These are phyloP conservation scores for Rhodocollybia butyracea DNA, from an alignment of 768 basidiomycete species.

Conservation along the genomic window DNA sequence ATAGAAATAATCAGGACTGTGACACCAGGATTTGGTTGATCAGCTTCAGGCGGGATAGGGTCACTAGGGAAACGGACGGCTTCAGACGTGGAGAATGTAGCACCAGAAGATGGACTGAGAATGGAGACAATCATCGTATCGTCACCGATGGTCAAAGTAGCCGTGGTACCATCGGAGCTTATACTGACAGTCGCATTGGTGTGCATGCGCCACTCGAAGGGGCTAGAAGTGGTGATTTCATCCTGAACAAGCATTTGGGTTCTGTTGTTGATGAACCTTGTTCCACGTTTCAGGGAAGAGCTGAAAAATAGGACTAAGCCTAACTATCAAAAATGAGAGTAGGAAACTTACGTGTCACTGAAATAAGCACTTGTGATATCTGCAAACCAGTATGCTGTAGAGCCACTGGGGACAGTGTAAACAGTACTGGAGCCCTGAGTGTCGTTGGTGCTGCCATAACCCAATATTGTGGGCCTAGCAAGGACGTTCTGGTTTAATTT, in stretches of 20 bases:
- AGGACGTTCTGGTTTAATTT: slow-evolving; percentile 77
- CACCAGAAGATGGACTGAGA: slow-evolving; percentile 65
- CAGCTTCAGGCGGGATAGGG: slow-evolving; percentile 54
- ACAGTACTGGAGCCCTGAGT: slow-evolving; percentile 86
- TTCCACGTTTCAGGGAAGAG: slow-evolving; percentile 76
- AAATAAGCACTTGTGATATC: slow-evolving; percentile 79
- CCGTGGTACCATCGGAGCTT: slow-evolving; percentile 50
- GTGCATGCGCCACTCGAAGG: slow-evolving; percentile 89
- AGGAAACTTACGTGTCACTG: slow-evolving; percentile 62
- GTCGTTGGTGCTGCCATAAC: slow-evolving; percentile 50
- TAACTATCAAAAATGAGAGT: slow-evolving; percentile 7
- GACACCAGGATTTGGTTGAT: slow-evolving; percentile 77
- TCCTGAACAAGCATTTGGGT: slow-evolving; percentile 91
- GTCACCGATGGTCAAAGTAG: slow-evolving; percentile 70
- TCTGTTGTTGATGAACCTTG: slow-evolving; percentile 79
- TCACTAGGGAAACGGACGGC: slow-evolving; percentile 61
- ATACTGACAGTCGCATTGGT: slow-evolving; percentile 81
- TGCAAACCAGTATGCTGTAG: slow-evolving; percentile 79
- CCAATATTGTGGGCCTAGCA: slow-evolving; percentile 53
- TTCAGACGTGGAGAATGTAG: slow-evolving; percentile 50
- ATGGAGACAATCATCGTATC: slow-evolving; percentile 66
- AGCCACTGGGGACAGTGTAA: slow-evolving; percentile 52
- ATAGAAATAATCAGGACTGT: slow-evolving; percentile 74
- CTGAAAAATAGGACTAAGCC: slow-evolving; percentile 31
- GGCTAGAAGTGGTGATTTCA: slow-evolving; percentile 63